Evolutionary conservation across 2,329 filamentous ascomycete genomes (phyloP).

Genomic region (Alternaria sp.): DNA sequence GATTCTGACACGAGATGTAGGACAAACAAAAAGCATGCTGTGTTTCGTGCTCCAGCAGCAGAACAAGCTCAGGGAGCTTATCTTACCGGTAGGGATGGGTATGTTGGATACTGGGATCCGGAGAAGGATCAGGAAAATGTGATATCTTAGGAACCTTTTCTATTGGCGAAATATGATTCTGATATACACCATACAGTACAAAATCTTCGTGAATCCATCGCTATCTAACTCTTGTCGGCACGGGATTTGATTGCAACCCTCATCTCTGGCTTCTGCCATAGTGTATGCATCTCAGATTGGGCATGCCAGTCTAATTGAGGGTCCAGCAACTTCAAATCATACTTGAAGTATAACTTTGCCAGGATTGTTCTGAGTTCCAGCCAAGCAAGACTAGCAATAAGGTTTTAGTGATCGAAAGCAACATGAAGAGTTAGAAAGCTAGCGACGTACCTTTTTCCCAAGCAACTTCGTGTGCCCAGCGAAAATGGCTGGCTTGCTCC

Average conservation of each 20-base stretch:
- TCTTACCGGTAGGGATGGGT: neutral
- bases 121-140: neutral
- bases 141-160: neutral
- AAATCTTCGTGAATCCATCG: neutral
- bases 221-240: neutral
- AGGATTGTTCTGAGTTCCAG: neutral
- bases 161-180: too few relatives aligned
- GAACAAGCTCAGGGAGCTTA: neutral
- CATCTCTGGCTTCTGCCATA: constrained; percentile 2
- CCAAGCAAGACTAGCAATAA: neutral
- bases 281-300: neutral
- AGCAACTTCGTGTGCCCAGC: constrained; percentile 48
- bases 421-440: neutral
- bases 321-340: neutral
- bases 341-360: neutral
- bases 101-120: neutral
- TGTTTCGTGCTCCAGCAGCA: neutral
- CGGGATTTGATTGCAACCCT: neutral
- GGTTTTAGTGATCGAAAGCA: neutral
- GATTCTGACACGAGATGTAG: neutral
- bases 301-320: constrained; percentile 1
- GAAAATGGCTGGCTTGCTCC: constrained; percentile 33
- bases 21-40: neutral
- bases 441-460: constrained; percentile 37
- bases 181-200: too few relatives aligned